Base-by-base conservation (phyloP, 179 eudicot species). In the Nepenthes alata region DNA sequence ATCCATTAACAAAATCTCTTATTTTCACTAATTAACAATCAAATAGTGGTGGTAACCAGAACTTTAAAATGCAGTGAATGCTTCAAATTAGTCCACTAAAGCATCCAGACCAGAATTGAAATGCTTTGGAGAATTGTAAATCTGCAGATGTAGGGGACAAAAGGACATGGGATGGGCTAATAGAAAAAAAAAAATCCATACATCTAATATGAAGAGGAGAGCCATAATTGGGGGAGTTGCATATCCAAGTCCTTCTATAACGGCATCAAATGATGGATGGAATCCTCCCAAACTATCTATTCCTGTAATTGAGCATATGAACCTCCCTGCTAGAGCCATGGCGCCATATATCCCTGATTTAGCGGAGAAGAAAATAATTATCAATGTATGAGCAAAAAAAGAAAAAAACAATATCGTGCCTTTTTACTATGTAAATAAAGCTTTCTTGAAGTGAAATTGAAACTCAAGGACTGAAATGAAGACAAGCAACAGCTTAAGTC, bases 221-320 rank as follows among this genome's bases (percentile, higher is more conserved):
- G 89, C 96, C 98, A 93, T 93, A n/a, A 93, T 93, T 35, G 98
- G 98, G 9, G 93, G 95, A 70, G 88, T 76, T 58, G 96, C 96
- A 78, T 93, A 93, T 75, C 98, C 98, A 56, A 93, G 81, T 73
- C 98, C 98, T 79, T 74, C 66, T n/a, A 93, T 80, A 63, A 93
- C 73, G 48, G 95, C 93, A 78, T 89, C 90, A 35, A 86, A 68
- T 7, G 90, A 80, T 47, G 64, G 78, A 58, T 79, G 72, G 51
- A 85, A 93, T 49, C 96, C 98, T 62, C 96, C 98, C 5, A 65
- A 58, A 81, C 76, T 67, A 70, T 89, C 96, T 44, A 82, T 74
- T 47, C 96, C 98, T 11, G 81, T 60, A 4, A 87, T 66, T 2
- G 93, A 86, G 81, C 98, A 93, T 63, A 93, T 85, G 67, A 89